Conservation (phyloP, 768 basidiomycete species). For the Boletus fagicola region DNA sequence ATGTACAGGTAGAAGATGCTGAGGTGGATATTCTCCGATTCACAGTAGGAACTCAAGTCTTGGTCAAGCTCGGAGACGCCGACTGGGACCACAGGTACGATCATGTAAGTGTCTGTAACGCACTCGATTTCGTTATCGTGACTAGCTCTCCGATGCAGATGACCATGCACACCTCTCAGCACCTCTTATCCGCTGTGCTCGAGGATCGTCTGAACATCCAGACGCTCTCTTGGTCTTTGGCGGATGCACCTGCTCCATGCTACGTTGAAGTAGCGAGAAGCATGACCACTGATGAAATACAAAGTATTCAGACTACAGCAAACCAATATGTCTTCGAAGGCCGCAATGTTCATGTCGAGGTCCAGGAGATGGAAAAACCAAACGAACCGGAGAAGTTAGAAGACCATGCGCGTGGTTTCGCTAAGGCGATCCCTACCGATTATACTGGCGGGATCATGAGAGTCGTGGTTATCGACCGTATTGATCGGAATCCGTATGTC, state of each 20-base stretch:
- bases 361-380: constrained; percentile 57
- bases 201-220: constrained; percentile 61
- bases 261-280: constrained; percentile 76
- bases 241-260: constrained; percentile 60
- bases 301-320: constrained; percentile 56
- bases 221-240: constrained; percentile 83
- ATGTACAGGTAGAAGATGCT: constrained; percentile 45
- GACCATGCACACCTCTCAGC: constrained; percentile 84
- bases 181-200: constrained; percentile 77
- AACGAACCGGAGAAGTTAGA: constrained; percentile 35
- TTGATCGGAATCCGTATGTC: constrained; percentile 77
- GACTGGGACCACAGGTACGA: constrained; percentile 70
- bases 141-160: constrained; percentile 43
- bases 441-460: constrained; percentile 76
- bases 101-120: constrained; percentile 48
- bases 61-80: constrained; percentile 51
- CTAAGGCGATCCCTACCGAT: constrained; percentile 61
- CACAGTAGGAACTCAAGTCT: constrained; percentile 49
- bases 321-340: constrained; percentile 72
- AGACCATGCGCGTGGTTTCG: constrained; percentile 50
- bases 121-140: neutral
- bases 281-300: constrained; percentile 63
- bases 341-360: constrained; percentile 67
- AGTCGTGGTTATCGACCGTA: constrained; percentile 78
- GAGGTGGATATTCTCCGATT: constrained; percentile 48